phyloP scores from a whole-genome alignment of 1,284 basidiomycete genomes.

The Leccinum brunneo-olivaceum region DNA sequence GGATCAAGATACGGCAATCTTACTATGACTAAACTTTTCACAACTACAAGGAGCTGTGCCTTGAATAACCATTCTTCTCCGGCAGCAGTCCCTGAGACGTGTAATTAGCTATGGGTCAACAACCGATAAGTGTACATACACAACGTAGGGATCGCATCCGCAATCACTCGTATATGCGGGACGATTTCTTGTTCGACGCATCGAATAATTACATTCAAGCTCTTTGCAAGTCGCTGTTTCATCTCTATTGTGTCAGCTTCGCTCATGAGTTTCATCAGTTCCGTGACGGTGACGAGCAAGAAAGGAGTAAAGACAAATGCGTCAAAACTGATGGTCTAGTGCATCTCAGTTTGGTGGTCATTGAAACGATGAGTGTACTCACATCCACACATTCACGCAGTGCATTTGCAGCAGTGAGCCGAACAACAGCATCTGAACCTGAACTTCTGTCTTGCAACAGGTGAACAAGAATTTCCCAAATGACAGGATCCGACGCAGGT shows the following conservation, averaged over 20 bases:
- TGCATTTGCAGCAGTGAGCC: slow-evolving; percentile 72
- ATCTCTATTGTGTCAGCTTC: slow-evolving; percentile 75
- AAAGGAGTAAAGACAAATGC: slow-evolving; percentile 53
- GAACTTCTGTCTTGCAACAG: slow-evolving; percentile 63
- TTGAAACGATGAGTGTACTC: slow-evolving; percentile 26
- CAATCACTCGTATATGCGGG: slow-evolving; percentile 62
- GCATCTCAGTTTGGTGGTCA: slow-evolving; percentile 5
- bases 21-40: slow-evolving; percentile 70
- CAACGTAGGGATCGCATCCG: slow-evolving; percentile 63
- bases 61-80: slow-evolving; percentile 80
- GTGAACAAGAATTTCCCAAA: slow-evolving; percentile 78
- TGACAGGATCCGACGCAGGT: slow-evolving; percentile 51
- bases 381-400: slow-evolving; percentile 80
- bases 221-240: slow-evolving; percentile 67
- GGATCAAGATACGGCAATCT: slow-evolving; percentile 13
- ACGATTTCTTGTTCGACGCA: slow-evolving; percentile 63
- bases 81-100: slow-evolving; percentile 46
- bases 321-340: slow-evolving; percentile 58
- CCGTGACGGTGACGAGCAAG: slow-evolving; percentile 50
- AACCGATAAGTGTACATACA: slow-evolving; percentile 46
- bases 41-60: slow-evolving; percentile 61
- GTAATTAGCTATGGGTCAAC: slow-evolving; percentile 5
- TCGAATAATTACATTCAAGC: slow-evolving; percentile 71
- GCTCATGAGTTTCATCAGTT: slow-evolving; percentile 61
- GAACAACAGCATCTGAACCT: slow-evolving; percentile 75